These are phyloP conservation scores for Pseudogymnoascus sp. DNA, from an alignment of 2,329 filamentous ascomycete genomes.

Conservation along the genomic window DNA sequence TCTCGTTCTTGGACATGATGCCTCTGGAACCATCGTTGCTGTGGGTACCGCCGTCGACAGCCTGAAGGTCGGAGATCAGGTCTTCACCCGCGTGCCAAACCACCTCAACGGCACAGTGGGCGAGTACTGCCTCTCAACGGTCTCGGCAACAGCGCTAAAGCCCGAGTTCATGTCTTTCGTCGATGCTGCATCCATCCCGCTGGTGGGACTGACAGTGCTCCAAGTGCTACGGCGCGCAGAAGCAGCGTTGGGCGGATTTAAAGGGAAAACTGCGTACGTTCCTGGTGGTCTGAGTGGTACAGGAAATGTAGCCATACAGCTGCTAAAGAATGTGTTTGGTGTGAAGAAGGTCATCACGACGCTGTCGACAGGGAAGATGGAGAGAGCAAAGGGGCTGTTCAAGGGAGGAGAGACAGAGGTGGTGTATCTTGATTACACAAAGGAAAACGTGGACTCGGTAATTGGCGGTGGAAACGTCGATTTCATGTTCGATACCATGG, in stretches of 20 bases:
- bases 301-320: slow-evolving; percentile 38
- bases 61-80: slow-evolving; percentile 28
- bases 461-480: slow-evolving; percentile 39
- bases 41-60: slow-evolving; percentile 25
- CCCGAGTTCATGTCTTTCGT: slow-evolving; percentile 33
- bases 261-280: slow-evolving; percentile 33
- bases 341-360: slow-evolving; percentile 41
- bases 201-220: slow-evolving; percentile 35
- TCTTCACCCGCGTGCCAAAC: slow-evolving; percentile 29
- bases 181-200: slow-evolving; percentile 35
- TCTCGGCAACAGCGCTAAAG: slow-evolving; percentile 27
- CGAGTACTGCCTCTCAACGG: slow-evolving; percentile 20
- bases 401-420: slow-evolving; percentile 32
- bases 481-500: slow-evolving; percentile 42
- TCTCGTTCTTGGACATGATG: slow-evolving; percentile 19
- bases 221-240: slow-evolving; percentile 20
- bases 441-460: slow-evolving; percentile 28
- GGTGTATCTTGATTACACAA: slow-evolving; percentile 40
- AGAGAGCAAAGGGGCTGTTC: slow-evolving; percentile 32
- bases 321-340: slow-evolving; percentile 42
- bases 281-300: slow-evolving; percentile 41
- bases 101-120: slow-evolving; percentile 26
- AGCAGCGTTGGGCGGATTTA: slow-evolving; percentile 9
- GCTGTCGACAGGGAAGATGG: slow-evolving; percentile 43
- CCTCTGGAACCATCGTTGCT: slow-evolving; percentile 26